Base-by-base conservation (phyloP, 2,329 filamentous ascomycete genomes). In the Zymoseptoria tritici region DNA sequence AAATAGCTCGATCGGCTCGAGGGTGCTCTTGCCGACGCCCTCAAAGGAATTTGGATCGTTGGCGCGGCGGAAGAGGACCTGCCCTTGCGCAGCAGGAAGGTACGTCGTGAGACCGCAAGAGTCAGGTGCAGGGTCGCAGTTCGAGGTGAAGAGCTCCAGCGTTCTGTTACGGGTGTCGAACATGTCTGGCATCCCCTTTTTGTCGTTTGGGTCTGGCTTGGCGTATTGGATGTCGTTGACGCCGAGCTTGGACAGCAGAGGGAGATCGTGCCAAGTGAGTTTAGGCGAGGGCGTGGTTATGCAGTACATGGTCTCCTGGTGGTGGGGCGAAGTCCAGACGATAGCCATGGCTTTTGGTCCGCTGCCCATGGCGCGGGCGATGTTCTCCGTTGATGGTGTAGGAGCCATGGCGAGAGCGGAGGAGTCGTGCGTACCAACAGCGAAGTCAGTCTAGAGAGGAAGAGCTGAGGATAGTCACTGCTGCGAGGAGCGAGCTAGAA, bases 1-100 rank as follows among this genome's bases (percentile, higher is more conserved):
- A 29, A 58, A 55, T 1, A 29, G 24, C 21, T 58, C 56, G 31
- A 58, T 52, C 20, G 59, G 56, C 51, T 58, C 49, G 22, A 60
- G 50, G 11, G 56, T 54, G 9, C 36, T 49, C 31, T 59, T 52
- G 54, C 36, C 19, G 55, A 57, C 36, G 11, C 13, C 36, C 5
- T n/a, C 3, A n/a, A 46, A 11, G 36, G 36, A 46, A 46, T 46
- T 46, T 11, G 36, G 16, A 11, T 46, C 36, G 13, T 46, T 16
- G 13, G 36, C 36, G 36, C 36, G 36, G 6, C 36, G 36, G 36
- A 46, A 46, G 13, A 46, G 36, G 9, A 46, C 36, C 13, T 46
- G 36, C 36, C 16, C 36, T 46, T n/a, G 36, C 16, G 36, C 36
- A 46, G 36, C 36, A n/a, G 36, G 36, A 2, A 46, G 36, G 13